Evolutionary conservation across 2,329 filamentous ascomycete species (phyloP).

Genomic region (Mollisia scopiformis): DNA sequence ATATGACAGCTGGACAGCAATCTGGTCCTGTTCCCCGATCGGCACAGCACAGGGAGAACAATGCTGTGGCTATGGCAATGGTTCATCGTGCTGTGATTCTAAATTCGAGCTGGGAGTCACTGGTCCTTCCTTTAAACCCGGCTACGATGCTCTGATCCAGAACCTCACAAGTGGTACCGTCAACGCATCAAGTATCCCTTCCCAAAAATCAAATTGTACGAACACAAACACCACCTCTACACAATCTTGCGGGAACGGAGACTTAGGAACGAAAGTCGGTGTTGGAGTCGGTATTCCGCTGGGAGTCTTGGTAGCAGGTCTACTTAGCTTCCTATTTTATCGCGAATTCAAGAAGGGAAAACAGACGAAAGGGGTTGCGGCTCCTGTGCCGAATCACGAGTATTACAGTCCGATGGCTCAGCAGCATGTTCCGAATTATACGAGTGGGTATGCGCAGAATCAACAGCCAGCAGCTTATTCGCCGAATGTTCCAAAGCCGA

Average conservation of each 20-base stretch:
- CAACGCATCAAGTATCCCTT: neutral
- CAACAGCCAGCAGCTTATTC: constrained; percentile 1
- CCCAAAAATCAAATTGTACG: neutral
- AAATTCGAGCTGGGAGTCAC: constrained; percentile 7
- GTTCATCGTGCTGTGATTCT: constrained; percentile 17
- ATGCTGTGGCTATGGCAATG: constrained; percentile 16
- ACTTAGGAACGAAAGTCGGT: constrained; percentile 22
- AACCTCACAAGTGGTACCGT: constrained; percentile 4
- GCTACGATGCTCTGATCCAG: constrained; percentile 12
- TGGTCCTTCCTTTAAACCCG: constrained; percentile 19
- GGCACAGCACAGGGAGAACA: constrained; percentile 8
- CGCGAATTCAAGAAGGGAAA: constrained; percentile 16
- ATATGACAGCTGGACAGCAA: constrained; percentile 5
- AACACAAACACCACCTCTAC: neutral
- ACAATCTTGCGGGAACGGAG: neutral
- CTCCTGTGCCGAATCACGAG: neutral
- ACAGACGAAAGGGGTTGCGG: neutral
- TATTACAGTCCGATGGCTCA: neutral
- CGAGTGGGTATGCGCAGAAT: neutral
- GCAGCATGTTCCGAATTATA: neutral
- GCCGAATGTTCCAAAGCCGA: neutral
- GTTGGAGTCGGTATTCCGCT: constrained; percentile 24
- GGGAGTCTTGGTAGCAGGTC: constrained; percentile 18
- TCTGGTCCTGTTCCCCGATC: constrained; percentile 16
- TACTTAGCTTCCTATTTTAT: constrained; percentile 19